Conservation (phyloP, 73 alveolate species). For the Paramecium primaurelia region DNA sequence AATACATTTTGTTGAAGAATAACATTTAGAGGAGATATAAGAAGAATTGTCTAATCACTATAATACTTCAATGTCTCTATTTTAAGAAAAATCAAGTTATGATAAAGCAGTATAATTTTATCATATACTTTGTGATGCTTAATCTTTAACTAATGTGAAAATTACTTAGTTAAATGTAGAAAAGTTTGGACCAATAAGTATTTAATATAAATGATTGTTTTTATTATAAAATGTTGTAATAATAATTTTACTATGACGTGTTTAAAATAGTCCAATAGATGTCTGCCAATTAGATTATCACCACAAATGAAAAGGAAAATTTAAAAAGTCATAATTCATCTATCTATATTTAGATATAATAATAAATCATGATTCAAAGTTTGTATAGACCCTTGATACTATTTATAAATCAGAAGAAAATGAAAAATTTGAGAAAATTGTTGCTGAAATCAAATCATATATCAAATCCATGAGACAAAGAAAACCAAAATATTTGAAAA, state of each 20-base stretch:
- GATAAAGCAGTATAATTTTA: background rate
- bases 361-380: conserved; percentile 3
- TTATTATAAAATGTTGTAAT: background rate
- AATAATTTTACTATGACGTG: conserved; percentile 11
- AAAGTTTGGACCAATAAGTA: conserved; percentile 2
- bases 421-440: background rate
- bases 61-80: background rate
- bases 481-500: background rate
- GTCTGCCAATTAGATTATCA: background rate
- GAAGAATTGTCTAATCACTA: background rate
- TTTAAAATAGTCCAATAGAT: background rate
- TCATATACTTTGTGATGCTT: background rate
- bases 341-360: background rate
- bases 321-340: background rate
- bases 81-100: background rate
- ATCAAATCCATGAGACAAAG: background rate
- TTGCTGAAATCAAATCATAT: background rate
- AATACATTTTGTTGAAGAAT: background rate
- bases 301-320: background rate
- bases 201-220: background rate
- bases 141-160: background rate
- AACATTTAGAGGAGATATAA: background rate
- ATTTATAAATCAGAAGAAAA: background rate
- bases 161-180: background rate
- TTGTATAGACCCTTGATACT: background rate